Evolutionary conservation across 495 filamentous ascomycete species (phyloP).

Genomic region (Parathielavia appendiculata): DNA sequence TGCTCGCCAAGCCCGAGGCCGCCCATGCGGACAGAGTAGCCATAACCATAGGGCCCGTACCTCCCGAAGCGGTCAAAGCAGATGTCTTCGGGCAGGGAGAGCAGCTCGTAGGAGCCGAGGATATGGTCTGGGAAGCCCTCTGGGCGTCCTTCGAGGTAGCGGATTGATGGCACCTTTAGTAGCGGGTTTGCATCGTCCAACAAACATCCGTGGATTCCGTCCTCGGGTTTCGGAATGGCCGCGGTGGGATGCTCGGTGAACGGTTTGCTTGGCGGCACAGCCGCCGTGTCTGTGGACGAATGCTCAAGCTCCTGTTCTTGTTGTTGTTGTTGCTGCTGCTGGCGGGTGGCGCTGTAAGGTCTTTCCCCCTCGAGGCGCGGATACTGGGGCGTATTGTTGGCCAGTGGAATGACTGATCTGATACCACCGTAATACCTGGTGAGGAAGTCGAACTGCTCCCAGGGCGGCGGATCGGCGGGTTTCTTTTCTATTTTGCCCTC

Average conservation of each 20-base stretch:
- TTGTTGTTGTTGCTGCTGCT: conserved; percentile 19
- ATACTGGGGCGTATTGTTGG: conserved; percentile 68
- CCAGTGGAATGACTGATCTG: conserved; percentile 55
- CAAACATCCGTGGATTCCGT: conserved; percentile 64
- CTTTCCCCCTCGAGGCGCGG: conserved; percentile 52
- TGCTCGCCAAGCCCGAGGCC: conserved; percentile 75
- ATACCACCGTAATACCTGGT: conserved; percentile 82
- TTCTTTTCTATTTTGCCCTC: conserved; percentile 47
- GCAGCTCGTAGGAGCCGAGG: conserved; percentile 73
- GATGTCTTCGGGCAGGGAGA: conserved; percentile 77
- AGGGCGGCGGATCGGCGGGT: conserved; percentile 57
- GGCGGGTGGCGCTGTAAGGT: conserved; percentile 32
- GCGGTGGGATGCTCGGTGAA: conserved; percentile 62
- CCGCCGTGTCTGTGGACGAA: conserved; percentile 46
- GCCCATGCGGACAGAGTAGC: conserved; percentile 69
- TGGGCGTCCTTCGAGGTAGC: conserved; percentile 67
- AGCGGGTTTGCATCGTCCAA: conserved; percentile 55
- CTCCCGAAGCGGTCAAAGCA: conserved; percentile 93
- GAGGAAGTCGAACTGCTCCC: conserved; percentile 79
- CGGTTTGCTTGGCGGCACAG: conserved; percentile 65
- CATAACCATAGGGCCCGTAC: conserved; percentile 83
- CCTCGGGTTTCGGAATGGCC: conserved; percentile 43
- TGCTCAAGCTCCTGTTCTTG: conserved; percentile 1
- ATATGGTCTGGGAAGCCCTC: conserved; percentile 76
- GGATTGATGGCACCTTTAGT: conserved; percentile 60